Evolutionary conservation across 805 yeast species (phyloP).

Genomic region (Metschnikowia colocasiae): DNA sequence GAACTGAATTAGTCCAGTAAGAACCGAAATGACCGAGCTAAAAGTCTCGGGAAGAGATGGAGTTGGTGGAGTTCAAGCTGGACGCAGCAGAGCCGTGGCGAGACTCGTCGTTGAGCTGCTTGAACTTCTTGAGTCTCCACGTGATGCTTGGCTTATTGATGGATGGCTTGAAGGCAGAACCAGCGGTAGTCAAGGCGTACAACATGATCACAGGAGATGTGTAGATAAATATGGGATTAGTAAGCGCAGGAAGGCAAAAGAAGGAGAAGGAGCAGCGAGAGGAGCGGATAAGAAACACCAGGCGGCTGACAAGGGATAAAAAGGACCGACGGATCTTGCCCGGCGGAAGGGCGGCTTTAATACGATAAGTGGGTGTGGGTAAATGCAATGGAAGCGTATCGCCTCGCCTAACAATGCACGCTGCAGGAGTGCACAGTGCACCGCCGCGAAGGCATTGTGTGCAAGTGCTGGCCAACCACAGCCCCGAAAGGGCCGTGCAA

Average conservation of each 20-base stretch:
- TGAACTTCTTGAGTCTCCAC: slow-evolving; percentile 38
- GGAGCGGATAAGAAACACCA: too few species aligned
- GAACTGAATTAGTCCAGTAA: too few species aligned
- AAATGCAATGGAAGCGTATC: slow-evolving; percentile 5
- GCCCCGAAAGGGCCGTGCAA: background rate
- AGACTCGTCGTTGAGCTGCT: slow-evolving; percentile 18
- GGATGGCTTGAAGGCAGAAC: slow-evolving; percentile 39
- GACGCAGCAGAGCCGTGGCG: slow-evolving; percentile 12
- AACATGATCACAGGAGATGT: slow-evolving; percentile 17
- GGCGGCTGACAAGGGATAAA: background rate
- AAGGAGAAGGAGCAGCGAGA: too few species aligned
- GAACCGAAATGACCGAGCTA: too few species aligned
- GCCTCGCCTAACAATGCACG: slow-evolving; percentile 4
- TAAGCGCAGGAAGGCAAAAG: background rate
- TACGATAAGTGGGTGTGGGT: background rate
- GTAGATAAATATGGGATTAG: background rate
- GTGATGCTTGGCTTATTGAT: slow-evolving; percentile 29
- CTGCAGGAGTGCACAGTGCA: background rate
- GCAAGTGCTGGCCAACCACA: background rate
- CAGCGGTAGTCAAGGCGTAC: slow-evolving; percentile 32
- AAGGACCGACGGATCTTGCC: background rate
- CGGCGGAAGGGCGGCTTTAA: background rate
- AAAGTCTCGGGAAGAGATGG: background rate
- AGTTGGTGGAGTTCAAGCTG: slow-evolving; percentile 7
- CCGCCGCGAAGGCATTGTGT: background rate